phyloP scores from a whole-genome alignment of 139 green algal species.

The Chlorella sp. region DNA sequence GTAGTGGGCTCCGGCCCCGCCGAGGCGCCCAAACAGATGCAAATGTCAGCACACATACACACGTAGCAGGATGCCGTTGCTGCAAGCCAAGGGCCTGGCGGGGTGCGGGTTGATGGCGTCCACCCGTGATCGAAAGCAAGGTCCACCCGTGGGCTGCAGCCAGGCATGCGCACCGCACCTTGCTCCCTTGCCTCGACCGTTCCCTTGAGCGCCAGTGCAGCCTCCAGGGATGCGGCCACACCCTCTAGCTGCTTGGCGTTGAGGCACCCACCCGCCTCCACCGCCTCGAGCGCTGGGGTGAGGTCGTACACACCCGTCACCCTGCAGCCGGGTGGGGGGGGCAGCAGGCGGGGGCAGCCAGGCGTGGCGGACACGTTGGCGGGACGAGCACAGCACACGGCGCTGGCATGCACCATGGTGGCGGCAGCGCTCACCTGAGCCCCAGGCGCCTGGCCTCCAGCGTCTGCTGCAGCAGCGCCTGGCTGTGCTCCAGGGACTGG shows the following conservation, averaged over 20 bases:
- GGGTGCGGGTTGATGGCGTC: too few relatives aligned
- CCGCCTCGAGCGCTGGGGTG: constrained; percentile 42
- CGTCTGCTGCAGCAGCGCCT: constrained; percentile 67
- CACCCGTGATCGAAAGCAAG: too few relatives aligned
- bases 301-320: constrained; percentile 50
- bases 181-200: neutral
- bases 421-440: constrained; percentile 13
- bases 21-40: too few relatives aligned
- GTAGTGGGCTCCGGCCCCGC: too few relatives aligned
- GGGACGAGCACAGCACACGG: neutral
- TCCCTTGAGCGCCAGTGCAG: constrained; percentile 13
- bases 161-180: too few relatives aligned
- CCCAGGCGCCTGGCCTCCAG: constrained; percentile 42
- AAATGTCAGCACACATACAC: too few relatives aligned
- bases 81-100: too few relatives aligned
- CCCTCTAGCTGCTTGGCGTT: constrained; percentile 61
- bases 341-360: neutral
- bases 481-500: constrained; percentile 34
- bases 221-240: constrained; percentile 52
- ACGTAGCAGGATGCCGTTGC: too few relatives aligned
- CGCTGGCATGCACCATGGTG: neutral
- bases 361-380: neutral
- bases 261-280: constrained; percentile 25
- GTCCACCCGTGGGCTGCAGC: too few relatives aligned
- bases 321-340: neutral